A percentile compares a stretch with the other conserved stretches of the same genome.
phyloP scores from a whole-genome alignment of 78 protist species.

The Dictyostelium brefeldianum region DNA sequence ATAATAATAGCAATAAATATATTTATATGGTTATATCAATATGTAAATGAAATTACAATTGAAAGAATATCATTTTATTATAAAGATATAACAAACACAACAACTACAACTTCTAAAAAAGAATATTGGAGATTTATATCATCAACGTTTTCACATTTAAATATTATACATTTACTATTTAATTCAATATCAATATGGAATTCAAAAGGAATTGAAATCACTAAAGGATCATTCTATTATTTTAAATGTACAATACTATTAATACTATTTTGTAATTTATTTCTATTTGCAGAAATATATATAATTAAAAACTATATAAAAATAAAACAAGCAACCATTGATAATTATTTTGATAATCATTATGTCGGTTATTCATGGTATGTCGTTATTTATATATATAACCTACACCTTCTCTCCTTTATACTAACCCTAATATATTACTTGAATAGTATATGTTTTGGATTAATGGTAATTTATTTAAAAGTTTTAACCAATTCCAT shows the following conservation, averaged over 20 bases:
- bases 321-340: not conserved
- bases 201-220: constrained; percentile 5
- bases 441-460: not conserved
- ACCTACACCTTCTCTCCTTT: no score
- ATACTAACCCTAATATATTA: no score
- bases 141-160: constrained; percentile 7
- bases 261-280: not conserved
- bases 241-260: not conserved
- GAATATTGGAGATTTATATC: constrained; percentile 11
- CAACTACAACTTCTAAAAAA: no score
- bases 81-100: not conserved
- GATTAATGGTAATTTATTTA: not conserved
- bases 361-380: constrained; percentile 22
- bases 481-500: not conserved
- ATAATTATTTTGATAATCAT: not conserved
- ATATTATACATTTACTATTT: constrained; percentile 3
- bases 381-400: not conserved
- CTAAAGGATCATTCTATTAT: not conserved
- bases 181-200: constrained; percentile 12
- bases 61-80: not conserved
- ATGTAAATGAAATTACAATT: not conserved
- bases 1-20: not conserved
- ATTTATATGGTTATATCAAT: not conserved
- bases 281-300: not conserved
- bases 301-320: not conserved